phyloP scores from a whole-genome alignment of 2,329 filamentous ascomycete species.

The Onygenales sp. region DNA sequence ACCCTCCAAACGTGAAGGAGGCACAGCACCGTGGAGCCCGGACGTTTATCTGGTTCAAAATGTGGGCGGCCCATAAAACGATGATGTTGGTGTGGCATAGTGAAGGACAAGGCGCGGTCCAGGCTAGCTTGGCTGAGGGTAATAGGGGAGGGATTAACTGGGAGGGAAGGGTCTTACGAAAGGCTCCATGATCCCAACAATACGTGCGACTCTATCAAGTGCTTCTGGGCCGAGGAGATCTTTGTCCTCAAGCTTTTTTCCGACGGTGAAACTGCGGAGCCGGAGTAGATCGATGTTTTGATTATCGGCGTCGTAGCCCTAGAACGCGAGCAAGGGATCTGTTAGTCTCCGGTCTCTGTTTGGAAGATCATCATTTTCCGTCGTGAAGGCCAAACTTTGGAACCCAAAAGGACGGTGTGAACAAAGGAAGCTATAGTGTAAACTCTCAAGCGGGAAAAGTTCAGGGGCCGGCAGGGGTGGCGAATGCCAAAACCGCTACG shows the following conservation, averaged over 20 bases:
- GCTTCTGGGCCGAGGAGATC: constrained; percentile 54
- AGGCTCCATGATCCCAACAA: constrained; percentile 60
- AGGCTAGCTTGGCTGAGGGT: constrained; percentile 4
- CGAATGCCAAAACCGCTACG: not conserved
- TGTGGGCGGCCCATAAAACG: not conserved
- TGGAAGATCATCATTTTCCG: not conserved
- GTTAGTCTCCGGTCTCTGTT: constrained; percentile 11
- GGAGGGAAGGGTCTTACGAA: constrained; percentile 54
- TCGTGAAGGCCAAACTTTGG: not conserved
- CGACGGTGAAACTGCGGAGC: constrained; percentile 68
- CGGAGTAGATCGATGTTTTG: constrained; percentile 71
- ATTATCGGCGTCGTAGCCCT: constrained; percentile 69
- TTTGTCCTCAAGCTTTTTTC: constrained; percentile 55
- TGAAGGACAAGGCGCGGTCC: constrained; percentile 4
- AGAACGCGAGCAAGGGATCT: constrained; percentile 11
- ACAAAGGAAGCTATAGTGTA: constrained; percentile 2
- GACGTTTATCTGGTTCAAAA: not conserved
- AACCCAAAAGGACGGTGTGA: not conserved
- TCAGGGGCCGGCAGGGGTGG: not conserved
- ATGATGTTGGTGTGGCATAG: not conserved
- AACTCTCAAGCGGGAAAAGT: not conserved
- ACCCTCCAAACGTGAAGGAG: not conserved
- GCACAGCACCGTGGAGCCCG: not conserved
- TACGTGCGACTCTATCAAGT: constrained; percentile 54
- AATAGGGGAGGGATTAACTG: constrained; percentile 12